Evolutionary conservation across 371 early-diverging fungal genomes (phyloP), one percentile per base, ranked within the genome.

Genomic region (Mucor lusitanicus): DNA sequence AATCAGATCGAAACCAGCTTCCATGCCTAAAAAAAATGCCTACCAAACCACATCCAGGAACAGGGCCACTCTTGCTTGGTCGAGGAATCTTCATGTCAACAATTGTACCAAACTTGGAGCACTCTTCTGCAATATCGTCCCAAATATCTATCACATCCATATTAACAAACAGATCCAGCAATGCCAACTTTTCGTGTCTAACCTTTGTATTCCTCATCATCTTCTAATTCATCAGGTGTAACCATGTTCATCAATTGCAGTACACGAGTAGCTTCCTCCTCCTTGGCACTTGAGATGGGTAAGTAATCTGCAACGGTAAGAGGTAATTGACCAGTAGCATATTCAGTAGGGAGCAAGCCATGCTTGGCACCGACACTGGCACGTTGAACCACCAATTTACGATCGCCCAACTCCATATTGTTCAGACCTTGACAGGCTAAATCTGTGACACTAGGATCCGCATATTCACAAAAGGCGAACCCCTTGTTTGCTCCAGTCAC

Each of bases 161-260:
- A 58, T n/a, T n/a, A 65, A 8, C 17, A n/a, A 61, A 61, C 30
- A 56, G 2, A 1, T 19, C 44, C 44, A 17, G 8, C n/a, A 6
- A 44, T 35, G 35, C 8, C 7, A 28, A 9, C 33, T 2, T 40
- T 21, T 30, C 33, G 8, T 1, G 17, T 6, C 44, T 5, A 83
- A 93, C 94, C 95, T 78, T 91, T 79, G 69, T 92, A 98, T 71
- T 96, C 96, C 8, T 91, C 87, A 64, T 94, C 94, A 70, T 97
- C 88, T 37, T 85, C 84, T 28, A 99, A 85, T 70, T 98, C 98
- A 56, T 93, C 93, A 12, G 87, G 83, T 9, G 91, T 88, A 8
- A 98, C 96, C 98, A 99, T 97, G 73, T 99, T 99, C 70, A 99
- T 87, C 32, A 99, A 76, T 77, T 97, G 88, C 44, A 99, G 65